phyloP scores from a whole-genome alignment of 352 stramenopile genomes.

The Pythium rishiriense region DNA sequence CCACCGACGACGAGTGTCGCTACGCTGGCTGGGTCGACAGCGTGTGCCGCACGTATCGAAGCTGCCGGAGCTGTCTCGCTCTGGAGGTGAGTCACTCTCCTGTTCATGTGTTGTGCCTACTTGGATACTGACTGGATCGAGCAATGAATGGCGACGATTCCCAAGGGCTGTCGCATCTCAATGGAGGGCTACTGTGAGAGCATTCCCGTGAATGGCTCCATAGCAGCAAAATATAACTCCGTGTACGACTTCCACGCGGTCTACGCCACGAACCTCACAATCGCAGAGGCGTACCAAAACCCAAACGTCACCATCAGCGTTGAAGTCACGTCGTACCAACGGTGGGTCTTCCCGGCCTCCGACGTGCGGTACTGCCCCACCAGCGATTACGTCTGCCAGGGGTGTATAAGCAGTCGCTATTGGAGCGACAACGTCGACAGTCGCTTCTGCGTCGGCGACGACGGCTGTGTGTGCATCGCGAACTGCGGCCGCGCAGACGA shows the following conservation, averaged over 20 bases:
- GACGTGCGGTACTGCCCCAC: constrained; percentile 1
- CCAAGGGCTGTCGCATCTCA: not conserved
- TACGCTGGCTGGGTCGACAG: not conserved
- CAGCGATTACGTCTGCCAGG: constrained; percentile 10
- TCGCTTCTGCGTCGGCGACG: constrained; percentile 14
- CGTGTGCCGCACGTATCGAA: not conserved
- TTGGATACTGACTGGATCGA: too few relatives aligned
- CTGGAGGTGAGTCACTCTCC: not conserved
- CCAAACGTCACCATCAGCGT: not conserved
- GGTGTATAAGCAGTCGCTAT: not conserved
- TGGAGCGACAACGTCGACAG: constrained; percentile 6
- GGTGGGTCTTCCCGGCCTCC: constrained; percentile 11
- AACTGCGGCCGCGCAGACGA: too few relatives aligned
- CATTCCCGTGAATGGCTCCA: too few relatives aligned
- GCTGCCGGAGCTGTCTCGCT: not conserved
- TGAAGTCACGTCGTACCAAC: not conserved
- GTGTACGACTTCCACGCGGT: not conserved
- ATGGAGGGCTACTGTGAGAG: constrained; percentile 1
- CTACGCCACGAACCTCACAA: not conserved
- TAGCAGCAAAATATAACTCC: not conserved
- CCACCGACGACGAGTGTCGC: not conserved
- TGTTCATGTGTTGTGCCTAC: too few relatives aligned
- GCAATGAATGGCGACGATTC: too few relatives aligned
- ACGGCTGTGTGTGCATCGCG: constrained; percentile 12
- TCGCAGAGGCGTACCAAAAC: not conserved